A percentile compares a stretch with the other conserved stretches of the same genome.
phyloP scores from a whole-genome alignment of 2,329 filamentous ascomycete species.

The Clarireedia hainanense region DNA sequence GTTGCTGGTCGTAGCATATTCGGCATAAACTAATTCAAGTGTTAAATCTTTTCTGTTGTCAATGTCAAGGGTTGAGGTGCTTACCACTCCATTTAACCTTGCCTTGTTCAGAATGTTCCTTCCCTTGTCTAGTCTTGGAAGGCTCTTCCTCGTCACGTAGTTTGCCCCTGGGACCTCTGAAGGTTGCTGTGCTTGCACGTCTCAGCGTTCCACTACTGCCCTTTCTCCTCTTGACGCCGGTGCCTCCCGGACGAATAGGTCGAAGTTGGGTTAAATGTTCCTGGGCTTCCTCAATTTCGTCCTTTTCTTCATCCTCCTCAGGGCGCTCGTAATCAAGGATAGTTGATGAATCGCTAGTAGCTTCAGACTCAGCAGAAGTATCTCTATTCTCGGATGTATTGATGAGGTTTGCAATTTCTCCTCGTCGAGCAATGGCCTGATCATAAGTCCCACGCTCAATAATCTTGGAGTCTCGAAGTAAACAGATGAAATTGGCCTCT shows the following conservation, averaged over 20 bases:
- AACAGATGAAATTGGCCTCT: slow-evolving; percentile 80
- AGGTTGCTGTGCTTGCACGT: slow-evolving; percentile 85
- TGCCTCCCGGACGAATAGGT: slow-evolving; percentile 55
- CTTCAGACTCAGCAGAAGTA: slow-evolving; percentile 33
- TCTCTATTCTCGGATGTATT: slow-evolving; percentile 62
- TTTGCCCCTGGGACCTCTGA: slow-evolving; percentile 78
- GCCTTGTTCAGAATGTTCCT: slow-evolving; percentile 86
- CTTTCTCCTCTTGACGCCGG: slow-evolving; percentile 46
- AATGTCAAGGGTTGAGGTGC: slow-evolving; percentile 13
- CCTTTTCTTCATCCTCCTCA: slow-evolving; percentile 46
- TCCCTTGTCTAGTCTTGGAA: slow-evolving; percentile 71
- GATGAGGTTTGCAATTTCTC: slow-evolving; percentile 77
- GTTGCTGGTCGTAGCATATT: slow-evolving; percentile 95
- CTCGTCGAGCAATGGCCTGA: slow-evolving; percentile 89
- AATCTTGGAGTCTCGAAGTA: slow-evolving; percentile 76
- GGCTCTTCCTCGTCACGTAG: slow-evolving; percentile 75
- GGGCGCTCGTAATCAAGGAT: slow-evolving; percentile 40
- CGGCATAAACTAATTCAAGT: slow-evolving; percentile 58
- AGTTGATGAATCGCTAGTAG: slow-evolving; percentile 47
- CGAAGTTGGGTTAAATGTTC: slow-evolving; percentile 69
- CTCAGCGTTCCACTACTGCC: slow-evolving; percentile 76
- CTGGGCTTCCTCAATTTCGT: slow-evolving; percentile 67
- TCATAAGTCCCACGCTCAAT: slow-evolving; percentile 84
- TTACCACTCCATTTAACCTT: slow-evolving; percentile 85
- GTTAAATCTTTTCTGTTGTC: neutral